Conservation (phyloP, 345 rosid species). For the Populus ilicifolia region DNA sequence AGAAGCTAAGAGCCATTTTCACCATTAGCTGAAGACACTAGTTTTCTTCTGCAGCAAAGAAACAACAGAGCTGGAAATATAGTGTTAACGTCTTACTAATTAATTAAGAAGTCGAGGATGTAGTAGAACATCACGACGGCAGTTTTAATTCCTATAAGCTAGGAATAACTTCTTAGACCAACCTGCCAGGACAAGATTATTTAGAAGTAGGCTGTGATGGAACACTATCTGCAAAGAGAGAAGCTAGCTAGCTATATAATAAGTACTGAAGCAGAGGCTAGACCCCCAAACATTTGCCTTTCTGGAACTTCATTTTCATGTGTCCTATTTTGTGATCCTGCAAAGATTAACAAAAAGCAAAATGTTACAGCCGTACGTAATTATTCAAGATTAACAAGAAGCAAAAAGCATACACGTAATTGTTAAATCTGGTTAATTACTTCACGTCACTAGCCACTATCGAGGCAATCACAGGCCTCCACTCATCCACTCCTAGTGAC, state of each 20-base stretch:
- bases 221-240: background rate
- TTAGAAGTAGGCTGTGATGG: background rate
- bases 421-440: background rate
- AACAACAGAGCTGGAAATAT: background rate
- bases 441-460: background rate
- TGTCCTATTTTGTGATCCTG: background rate
- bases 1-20: background rate
- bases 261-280: background rate
- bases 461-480: background rate
- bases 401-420: no score
- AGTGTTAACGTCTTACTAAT: background rate
- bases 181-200: background rate
- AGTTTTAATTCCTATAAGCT: background rate
- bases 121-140: background rate
- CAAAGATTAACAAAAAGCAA: background rate
- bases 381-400: background rate
- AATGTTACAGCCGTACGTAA: background rate
- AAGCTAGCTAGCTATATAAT: background rate
- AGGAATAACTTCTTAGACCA: background rate
- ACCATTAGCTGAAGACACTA: background rate
- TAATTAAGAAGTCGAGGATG: background rate
- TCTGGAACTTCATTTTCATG: background rate
- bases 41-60: background rate
- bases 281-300: background rate
- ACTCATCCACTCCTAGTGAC: background rate